These are phyloP conservation scores for Phylloporus sp. DNA, from an alignment of 768 basidiomycete genomes.

Conservation along the genomic window DNA sequence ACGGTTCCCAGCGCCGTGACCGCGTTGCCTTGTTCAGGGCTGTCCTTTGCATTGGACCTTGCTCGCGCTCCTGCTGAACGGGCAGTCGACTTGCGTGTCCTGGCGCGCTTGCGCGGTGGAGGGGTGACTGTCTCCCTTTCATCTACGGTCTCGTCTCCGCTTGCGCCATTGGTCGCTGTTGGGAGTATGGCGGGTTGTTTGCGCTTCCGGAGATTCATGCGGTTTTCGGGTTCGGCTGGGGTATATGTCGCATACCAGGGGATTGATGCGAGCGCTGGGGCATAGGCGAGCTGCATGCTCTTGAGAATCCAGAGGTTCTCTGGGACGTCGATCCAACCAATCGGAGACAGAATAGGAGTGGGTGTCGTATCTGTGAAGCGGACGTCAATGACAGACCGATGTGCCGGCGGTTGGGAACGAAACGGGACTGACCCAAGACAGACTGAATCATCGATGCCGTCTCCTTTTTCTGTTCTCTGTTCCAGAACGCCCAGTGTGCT, in stretches of 20 bases:
- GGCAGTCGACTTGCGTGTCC: slow-evolving; percentile 21
- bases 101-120: slow-evolving; percentile 29
- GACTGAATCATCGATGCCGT: slow-evolving; percentile 52
- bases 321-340: slow-evolving; percentile 31
- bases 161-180: slow-evolving; percentile 27
- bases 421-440: slow-evolving; percentile 44
- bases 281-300: slow-evolving; percentile 29
- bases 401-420: background rate
- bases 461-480: slow-evolving; percentile 39
- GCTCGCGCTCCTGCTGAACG: slow-evolving; percentile 4
- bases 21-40: slow-evolving; percentile 2
- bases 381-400: slow-evolving; percentile 2
- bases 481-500: slow-evolving; percentile 65
- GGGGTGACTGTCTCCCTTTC: slow-evolving; percentile 27
- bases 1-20: background rate
- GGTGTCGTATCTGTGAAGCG: slow-evolving; percentile 23
- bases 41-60: slow-evolving; percentile 5
- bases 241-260: slow-evolving; percentile 31
- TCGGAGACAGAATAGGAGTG: slow-evolving; percentile 32
- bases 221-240: slow-evolving; percentile 26
- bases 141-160: slow-evolving; percentile 31
- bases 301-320: slow-evolving; percentile 34
- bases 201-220: slow-evolving; percentile 33
- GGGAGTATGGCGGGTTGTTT: slow-evolving; percentile 22
- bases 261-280: slow-evolving; percentile 17